Base-by-base conservation (phyloP, 2,329 filamentous ascomycete genomes). In the Chrysoporthe deuterocubensis region DNA sequence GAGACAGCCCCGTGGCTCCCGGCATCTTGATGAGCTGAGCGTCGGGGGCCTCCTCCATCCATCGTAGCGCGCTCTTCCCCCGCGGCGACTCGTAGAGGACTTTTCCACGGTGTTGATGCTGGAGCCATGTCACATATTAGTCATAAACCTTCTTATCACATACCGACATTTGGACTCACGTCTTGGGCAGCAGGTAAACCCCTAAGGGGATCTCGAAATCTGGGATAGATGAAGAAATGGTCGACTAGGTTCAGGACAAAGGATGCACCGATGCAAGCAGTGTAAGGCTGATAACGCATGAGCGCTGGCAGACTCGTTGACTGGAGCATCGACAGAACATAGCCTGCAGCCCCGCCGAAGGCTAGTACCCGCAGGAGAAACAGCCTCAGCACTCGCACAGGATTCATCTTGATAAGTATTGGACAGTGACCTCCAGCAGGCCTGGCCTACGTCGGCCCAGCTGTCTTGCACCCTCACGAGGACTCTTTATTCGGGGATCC, bases 61-160 rank as follows among this genome's bases (percentile, higher is more conserved):
- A 67, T 57, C 40, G n/a, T 9, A 67, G 21, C 26, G 66, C 66
- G 11, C 54, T 61, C 54, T 68, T 68, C 2, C 66, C 66, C 2
- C 66, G 56, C 3, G 66, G 62, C 7, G 66, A 65, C 42, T 68
- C 66, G 14, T 68, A 68, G 4, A 68, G 62, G 26, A 60, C 61
- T 32, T 60, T 56, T 34, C 57, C 46, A 6, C 66, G 56, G 3
- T 68, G 42, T 13, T 57, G 32, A 18, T 68, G n/a, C 66, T 68
- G 37, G 3, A 14, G 13, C 14, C n/a, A 26, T 21, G 18, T 21
- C 14, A 8, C 21, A 1, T 1, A 7, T 60, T n/a, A 64, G 40
- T 9, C 13, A 13, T 46, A 9, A 13, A 4, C 26, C 44, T 18
- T 13, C 18, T 13, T 13, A 8, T 18, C 44, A n/a, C 18, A 57